Conservation (phyloP, 495 filamentous ascomycete genomes). For the Geoglossum glabrum region DNA sequence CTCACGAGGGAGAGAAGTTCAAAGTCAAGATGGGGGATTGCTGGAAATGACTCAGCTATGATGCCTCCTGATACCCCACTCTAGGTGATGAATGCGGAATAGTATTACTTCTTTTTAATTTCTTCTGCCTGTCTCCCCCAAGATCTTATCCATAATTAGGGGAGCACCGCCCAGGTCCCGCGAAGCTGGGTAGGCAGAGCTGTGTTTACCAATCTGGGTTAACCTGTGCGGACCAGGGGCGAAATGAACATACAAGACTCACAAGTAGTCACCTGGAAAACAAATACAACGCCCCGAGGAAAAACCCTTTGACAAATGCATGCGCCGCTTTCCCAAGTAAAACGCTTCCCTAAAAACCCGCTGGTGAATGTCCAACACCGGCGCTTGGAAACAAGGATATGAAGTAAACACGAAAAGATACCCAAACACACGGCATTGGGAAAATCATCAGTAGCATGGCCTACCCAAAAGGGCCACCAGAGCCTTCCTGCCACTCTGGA, state of each 20-base stretch:
- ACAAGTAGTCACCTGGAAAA: too few relatives aligned
- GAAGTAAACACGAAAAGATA: too few relatives aligned
- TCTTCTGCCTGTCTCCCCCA: not conserved
- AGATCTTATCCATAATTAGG: too few relatives aligned
- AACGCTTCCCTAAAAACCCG: not conserved
- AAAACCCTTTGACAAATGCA: too few relatives aligned
- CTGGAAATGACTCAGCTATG: not conserved
- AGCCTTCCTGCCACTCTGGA: not conserved
- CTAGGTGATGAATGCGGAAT: not conserved
- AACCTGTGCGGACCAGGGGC: too few relatives aligned
- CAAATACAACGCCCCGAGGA: too few relatives aligned
- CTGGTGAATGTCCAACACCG: not conserved
- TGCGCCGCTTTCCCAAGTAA: not conserved
- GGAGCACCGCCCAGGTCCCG: too few relatives aligned
- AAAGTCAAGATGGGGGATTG: not conserved
- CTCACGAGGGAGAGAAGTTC: not conserved
- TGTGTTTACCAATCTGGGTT: too few relatives aligned
- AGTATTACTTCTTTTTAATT: not conserved
- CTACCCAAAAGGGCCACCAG: not conserved
- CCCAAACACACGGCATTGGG: too few relatives aligned
- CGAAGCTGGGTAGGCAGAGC: too few relatives aligned
- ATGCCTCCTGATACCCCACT: not conserved
- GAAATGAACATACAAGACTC: too few relatives aligned
- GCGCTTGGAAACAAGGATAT: not conserved
- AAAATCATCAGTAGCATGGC: too few relatives aligned